These are phyloP conservation scores for Epichloe sp. DNA, from an alignment of 2,329 filamentous ascomycete genomes.

Conservation along the genomic window DNA sequence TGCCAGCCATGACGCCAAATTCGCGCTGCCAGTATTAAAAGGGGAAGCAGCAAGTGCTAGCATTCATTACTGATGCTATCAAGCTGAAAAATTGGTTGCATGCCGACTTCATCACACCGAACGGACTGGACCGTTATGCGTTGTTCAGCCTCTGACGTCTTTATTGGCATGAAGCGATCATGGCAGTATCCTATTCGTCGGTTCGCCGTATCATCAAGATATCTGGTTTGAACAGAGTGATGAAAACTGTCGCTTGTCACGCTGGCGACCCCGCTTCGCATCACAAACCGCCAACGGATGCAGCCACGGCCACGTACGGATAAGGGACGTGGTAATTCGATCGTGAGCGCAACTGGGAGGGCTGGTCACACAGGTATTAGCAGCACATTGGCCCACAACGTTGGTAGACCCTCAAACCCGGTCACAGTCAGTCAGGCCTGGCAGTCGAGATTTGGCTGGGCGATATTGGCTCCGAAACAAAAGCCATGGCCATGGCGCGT, in stretches of 20 bases:
- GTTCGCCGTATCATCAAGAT: neutral
- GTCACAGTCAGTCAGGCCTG: neutral
- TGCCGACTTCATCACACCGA: neutral
- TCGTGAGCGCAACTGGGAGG: neutral
- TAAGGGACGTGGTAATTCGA: neutral
- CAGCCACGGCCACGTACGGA: neutral
- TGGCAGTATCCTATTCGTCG: neutral
- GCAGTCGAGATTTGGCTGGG: neutral
- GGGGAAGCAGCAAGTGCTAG: no score
- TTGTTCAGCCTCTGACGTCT: neutral
- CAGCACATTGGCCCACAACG: neutral
- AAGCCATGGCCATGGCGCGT: neutral
- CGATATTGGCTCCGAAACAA: neutral
- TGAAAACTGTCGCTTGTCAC: neutral
- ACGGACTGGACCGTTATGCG: neutral
- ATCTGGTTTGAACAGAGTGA: neutral
- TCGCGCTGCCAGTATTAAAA: no score
- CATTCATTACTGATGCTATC: neutral
- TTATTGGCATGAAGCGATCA: neutral
- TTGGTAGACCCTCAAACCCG: neutral
- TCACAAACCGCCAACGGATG: neutral
- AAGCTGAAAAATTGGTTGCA: neutral
- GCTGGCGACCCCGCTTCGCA: neutral
- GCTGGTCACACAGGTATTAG: neutral
- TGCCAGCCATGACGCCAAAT: no score